Conservation (phyloP, 164 flowering plant species). For the Chimonanthus praecox region DNA sequence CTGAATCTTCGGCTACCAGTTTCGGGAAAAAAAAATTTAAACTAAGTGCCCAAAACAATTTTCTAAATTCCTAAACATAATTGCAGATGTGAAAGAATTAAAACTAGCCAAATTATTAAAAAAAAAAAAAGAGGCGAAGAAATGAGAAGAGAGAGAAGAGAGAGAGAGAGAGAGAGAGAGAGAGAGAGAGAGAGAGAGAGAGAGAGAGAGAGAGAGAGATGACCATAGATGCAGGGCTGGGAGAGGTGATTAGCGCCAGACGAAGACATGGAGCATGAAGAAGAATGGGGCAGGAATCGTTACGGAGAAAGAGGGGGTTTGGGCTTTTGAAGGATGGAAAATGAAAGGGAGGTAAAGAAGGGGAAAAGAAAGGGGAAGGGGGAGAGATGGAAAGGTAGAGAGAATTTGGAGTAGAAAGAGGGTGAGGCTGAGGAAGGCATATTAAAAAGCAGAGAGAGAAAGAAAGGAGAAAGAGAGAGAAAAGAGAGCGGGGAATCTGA, state of each 20-base stretch:
- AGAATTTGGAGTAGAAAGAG: constrained; percentile 11
- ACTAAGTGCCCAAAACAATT: background rate
- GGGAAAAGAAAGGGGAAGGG: constrained; percentile 3
- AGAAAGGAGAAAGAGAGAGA: background rate
- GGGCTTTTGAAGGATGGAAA: background rate
- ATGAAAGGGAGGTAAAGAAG: background rate
- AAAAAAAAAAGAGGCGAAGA: background rate
- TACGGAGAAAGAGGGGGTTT: constrained; percentile 6
- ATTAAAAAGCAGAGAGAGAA: no score
- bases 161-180: background rate
- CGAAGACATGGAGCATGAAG: constrained; percentile 42
- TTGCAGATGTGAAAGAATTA: background rate
- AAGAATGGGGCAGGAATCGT: constrained; percentile 23
- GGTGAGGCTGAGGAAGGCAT: background rate
- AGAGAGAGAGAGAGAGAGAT: background rate
- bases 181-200: background rate
- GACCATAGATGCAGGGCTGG: constrained; percentile 63
- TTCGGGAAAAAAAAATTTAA: background rate
- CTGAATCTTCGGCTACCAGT: background rate
- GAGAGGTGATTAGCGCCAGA: constrained; percentile 41
- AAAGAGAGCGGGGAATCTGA: background rate
- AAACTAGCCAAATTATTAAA: background rate
- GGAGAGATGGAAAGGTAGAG: background rate
- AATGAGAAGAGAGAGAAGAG: no score
- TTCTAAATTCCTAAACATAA: background rate